A percentile compares a stretch with the other conserved stretches of the same genome.
These are phyloP conservation scores for Phialemoniopsis sp. DNA, from an alignment of 2,329 filamentous ascomycete genomes.

Conservation along the genomic window DNA sequence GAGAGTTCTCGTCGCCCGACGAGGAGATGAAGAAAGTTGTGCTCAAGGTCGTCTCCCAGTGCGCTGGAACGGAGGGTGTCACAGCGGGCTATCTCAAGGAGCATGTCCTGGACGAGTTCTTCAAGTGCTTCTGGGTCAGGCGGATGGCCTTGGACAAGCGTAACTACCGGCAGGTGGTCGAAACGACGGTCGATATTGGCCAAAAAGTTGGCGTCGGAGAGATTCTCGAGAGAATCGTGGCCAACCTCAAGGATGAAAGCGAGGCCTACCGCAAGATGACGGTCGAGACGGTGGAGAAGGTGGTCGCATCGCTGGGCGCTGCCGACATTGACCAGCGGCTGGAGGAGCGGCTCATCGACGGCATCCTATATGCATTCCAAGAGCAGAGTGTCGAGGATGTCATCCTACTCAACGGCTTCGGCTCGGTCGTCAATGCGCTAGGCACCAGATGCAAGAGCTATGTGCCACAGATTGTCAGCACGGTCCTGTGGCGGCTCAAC, in stretches of 20 bases:
- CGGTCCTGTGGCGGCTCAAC: slow-evolving; percentile 93
- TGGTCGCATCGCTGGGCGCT: slow-evolving; percentile 87
- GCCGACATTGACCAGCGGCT: slow-evolving; percentile 90
- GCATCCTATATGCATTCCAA: slow-evolving; percentile 93
- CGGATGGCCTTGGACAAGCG: slow-evolving; percentile 96
- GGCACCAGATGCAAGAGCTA: slow-evolving; percentile 94
- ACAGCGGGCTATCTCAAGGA: slow-evolving; percentile 94
- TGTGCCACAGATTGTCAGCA: slow-evolving; percentile 92
- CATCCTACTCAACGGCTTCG: slow-evolving; percentile 95
- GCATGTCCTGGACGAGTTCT: slow-evolving; percentile 91
- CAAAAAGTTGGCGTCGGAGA: slow-evolving; percentile 97
- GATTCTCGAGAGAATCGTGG: slow-evolving; percentile 89
- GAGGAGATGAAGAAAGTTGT: slow-evolving; percentile 99
- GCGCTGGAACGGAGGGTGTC: slow-evolving; percentile 89
- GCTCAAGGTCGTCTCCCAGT: slow-evolving; percentile 94
- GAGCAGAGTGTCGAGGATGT: slow-evolving; percentile 97
- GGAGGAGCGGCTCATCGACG: slow-evolving; percentile 91
- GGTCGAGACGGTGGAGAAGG: slow-evolving; percentile 94
- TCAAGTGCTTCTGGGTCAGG: slow-evolving; percentile 98
- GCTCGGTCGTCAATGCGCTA: slow-evolving; percentile 93
- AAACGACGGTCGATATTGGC: slow-evolving; percentile 94
- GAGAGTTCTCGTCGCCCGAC: slow-evolving; percentile 94
- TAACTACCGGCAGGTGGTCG: slow-evolving; percentile 96
- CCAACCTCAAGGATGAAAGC: slow-evolving; percentile 96
- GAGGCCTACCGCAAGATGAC: slow-evolving; percentile 99